phyloP scores from a whole-genome alignment of 345 rosid species.

The Cardamine resedifolia region DNA sequence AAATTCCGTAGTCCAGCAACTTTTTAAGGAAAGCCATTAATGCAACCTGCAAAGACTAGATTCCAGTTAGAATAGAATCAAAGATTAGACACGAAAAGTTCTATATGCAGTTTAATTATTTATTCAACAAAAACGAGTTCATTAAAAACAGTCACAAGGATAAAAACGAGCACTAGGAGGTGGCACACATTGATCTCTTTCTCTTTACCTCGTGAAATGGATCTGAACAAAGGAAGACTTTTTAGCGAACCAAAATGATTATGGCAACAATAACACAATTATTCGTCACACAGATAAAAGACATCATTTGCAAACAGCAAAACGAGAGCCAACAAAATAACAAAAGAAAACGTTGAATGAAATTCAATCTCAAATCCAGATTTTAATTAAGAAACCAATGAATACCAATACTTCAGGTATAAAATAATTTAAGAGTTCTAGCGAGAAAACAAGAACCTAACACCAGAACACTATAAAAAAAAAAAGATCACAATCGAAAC shows the following conservation, averaged over 20 bases:
- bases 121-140: no score
- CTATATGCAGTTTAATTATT: no score
- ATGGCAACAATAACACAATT: background rate
- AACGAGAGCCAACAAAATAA: background rate
- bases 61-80: no score
- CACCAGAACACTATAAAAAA: background rate
- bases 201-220: constrained; percentile 13
- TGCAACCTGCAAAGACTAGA: no score
- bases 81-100: no score
- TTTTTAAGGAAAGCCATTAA: no score
- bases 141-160: no score
- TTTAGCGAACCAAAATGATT: background rate
- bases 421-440: background rate
- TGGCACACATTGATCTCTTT: background rate
- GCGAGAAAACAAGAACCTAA: background rate
- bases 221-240: background rate
- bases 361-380: background rate
- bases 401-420: background rate
- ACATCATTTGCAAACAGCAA: background rate
- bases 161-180: no score
- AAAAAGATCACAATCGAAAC: background rate
- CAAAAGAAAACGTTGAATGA: no score
- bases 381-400: background rate
- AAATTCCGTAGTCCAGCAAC: no score
- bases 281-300: background rate